A percentile compares a stretch with the other conserved stretches of the same genome.
Conservation (phyloP, 2,329 filamentous ascomycete species). For the Ambrosiella xylebori region DNA sequence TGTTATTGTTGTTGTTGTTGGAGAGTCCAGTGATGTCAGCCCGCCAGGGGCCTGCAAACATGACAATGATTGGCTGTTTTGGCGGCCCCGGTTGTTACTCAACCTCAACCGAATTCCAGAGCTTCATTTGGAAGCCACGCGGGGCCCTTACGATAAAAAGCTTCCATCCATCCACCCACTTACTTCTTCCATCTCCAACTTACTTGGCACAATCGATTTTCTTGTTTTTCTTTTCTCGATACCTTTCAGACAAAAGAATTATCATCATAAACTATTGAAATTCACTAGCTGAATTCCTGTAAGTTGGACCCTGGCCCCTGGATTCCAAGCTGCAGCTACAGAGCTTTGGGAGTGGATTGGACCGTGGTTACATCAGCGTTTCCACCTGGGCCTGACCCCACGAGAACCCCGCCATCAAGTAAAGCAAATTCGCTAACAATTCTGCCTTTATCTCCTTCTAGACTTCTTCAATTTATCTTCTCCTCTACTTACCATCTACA, state of each 20-base stretch:
- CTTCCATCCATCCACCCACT: neutral
- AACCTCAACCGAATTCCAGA: slow-evolving; percentile 10
- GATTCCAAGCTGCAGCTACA: neutral
- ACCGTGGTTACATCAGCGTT: neutral
- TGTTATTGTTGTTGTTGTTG: too few relatives aligned
- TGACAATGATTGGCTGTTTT: neutral
- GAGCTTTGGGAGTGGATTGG: neutral
- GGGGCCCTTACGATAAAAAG: neutral
- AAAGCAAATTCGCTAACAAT: neutral
- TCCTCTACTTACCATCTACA: neutral
- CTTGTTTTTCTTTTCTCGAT: neutral
- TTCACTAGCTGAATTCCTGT: too few relatives aligned
- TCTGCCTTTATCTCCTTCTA: neutral
- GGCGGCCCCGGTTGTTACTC: slow-evolving; percentile 2
- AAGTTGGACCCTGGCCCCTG: neutral
- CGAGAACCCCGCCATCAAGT: neutral
- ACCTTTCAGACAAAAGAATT: neutral
- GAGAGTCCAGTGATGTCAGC: neutral
- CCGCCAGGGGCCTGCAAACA: neutral
- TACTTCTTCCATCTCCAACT: neutral
- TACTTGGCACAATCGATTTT: neutral
- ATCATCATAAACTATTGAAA: too few relatives aligned
- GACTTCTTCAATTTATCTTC: neutral
- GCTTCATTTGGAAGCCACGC: neutral
- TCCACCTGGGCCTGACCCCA: neutral